Conservation (phyloP, 2,329 filamentous ascomycete genomes). For the Hypoxylon sp. region DNA sequence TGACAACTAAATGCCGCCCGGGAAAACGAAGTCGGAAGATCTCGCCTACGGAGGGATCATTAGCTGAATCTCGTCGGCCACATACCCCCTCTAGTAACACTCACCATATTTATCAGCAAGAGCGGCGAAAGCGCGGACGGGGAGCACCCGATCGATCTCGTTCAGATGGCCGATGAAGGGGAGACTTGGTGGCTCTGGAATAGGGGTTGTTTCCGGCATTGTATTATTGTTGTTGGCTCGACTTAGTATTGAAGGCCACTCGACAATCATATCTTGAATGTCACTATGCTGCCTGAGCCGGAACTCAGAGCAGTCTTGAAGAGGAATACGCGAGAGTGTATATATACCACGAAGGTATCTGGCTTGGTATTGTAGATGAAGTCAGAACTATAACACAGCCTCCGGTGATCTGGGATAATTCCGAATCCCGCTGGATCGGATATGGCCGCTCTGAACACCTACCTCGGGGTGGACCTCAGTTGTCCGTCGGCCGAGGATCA, state of each 20-base stretch:
- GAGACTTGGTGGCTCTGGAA: conserved; percentile 70
- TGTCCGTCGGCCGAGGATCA: background rate
- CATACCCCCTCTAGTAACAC: conserved; percentile 17
- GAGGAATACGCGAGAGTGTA: conserved; percentile 10
- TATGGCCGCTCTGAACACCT: background rate
- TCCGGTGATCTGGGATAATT: conserved; percentile 4
- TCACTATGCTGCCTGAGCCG: conserved; percentile 13
- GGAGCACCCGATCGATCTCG: conserved; percentile 67
- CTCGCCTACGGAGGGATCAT: conserved; percentile 53
- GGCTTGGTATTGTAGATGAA: too few species aligned
- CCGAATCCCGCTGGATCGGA: conserved; percentile 17
- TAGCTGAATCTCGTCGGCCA: conserved; percentile 24
- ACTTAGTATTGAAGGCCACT: conserved; percentile 29
- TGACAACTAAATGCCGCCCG: conserved; percentile 57
- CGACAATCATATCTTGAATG: conserved; percentile 22
- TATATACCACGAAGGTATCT: background rate
- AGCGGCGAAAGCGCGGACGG: conserved; percentile 61
- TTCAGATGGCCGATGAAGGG: conserved; percentile 71
- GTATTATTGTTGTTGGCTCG: conserved; percentile 2
- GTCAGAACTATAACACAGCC: background rate
- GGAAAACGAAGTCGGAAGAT: conserved; percentile 65
- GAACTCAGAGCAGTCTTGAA: conserved; percentile 8
- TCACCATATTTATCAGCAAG: conserved; percentile 72
- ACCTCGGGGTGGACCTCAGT: too few species aligned
- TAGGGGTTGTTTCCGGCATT: conserved; percentile 50